Evolutionary conservation across 129 eudicot genomes (phyloP).

Genomic region (Pulicaria dysenterica): DNA sequence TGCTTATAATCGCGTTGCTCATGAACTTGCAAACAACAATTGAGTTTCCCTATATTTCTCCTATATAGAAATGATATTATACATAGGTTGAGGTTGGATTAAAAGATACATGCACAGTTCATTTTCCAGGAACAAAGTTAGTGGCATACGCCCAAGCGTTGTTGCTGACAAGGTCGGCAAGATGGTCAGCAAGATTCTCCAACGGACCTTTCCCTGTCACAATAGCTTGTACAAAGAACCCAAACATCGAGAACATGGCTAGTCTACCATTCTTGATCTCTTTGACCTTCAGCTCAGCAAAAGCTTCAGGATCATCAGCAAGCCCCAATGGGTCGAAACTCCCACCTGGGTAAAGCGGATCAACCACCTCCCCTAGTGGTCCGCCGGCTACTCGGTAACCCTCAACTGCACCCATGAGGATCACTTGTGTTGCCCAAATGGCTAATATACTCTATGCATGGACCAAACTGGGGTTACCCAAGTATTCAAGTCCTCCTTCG

Average conservation of each 20-base stretch:
- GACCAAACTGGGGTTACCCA: constrained; percentile 24
- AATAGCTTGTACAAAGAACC: constrained; percentile 25
- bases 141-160: constrained; percentile 30
- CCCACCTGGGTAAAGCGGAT: constrained; percentile 25
- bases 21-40: background rate
- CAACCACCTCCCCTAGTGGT: constrained; percentile 19
- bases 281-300: constrained; percentile 19
- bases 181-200: constrained; percentile 26
- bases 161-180: constrained; percentile 18
- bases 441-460: constrained; percentile 18
- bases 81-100: too few relatives aligned
- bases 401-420: constrained; percentile 23
- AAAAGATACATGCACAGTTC: background rate
- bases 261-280: constrained; percentile 23
- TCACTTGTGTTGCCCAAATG: constrained; percentile 11
- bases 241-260: constrained; percentile 26
- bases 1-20: background rate
- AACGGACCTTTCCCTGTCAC: constrained; percentile 28
- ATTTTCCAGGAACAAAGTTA: constrained; percentile 24
- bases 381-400: constrained; percentile 21
- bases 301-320: constrained; percentile 29
- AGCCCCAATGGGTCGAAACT: constrained; percentile 32
- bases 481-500: constrained; percentile 18
- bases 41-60: too few relatives aligned
- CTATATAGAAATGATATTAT: too few relatives aligned